Percentiles rank a stretch among this genome's conserved stretches.
Conservation (phyloP, 2,329 filamentous ascomycete species). For the Aspergillus aculeatus region DNA sequence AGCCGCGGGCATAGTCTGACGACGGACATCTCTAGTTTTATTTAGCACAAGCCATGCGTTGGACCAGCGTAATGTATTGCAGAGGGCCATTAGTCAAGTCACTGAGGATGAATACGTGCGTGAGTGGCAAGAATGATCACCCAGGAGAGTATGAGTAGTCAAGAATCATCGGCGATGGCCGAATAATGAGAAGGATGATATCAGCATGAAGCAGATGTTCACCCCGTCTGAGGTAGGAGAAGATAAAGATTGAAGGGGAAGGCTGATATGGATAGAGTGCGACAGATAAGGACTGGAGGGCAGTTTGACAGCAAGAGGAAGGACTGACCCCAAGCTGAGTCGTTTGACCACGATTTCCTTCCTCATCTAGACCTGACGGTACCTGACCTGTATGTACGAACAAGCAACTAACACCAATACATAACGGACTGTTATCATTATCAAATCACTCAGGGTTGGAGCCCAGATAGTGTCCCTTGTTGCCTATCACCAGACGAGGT, state of each 20-base stretch:
- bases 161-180: neutral
- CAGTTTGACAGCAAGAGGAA: neutral
- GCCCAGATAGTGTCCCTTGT: neutral
- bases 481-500: conserved; percentile 11
- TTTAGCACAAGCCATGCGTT: neutral
- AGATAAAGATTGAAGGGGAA: neutral
- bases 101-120: neutral
- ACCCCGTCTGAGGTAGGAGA: neutral
- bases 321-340: neutral
- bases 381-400: neutral
- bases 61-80: neutral
- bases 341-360: too few relatives aligned
- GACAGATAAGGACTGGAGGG: neutral
- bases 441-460: conserved; percentile 7
- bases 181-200: neutral
- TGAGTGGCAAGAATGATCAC: neutral
- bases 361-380: neutral
- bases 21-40: neutral
- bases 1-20: neutral
- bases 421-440: conserved; percentile 9
- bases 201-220: neutral
- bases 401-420: conserved; percentile 1
- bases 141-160: neutral
- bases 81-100: neutral
- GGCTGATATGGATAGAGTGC: neutral